Conservation (phyloP, 306 rosid species). For the Castanea crenata region DNA sequence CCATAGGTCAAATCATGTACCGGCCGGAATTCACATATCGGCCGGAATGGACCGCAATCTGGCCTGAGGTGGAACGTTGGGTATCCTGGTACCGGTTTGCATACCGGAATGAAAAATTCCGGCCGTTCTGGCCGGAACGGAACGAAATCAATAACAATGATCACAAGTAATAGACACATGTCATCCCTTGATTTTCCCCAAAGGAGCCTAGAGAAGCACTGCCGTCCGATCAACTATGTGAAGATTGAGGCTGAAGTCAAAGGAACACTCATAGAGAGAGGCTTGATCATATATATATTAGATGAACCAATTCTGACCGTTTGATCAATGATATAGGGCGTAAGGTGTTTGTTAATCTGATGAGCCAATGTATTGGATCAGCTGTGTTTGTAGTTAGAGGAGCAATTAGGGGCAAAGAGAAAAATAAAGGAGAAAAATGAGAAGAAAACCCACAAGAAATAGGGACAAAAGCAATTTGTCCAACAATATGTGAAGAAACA, state of each 20-base stretch:
- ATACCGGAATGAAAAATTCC: no score
- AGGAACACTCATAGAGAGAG: constrained; percentile 76
- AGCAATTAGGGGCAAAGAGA: constrained; percentile 31
- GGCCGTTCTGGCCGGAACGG: no score
- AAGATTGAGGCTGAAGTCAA: constrained; percentile 58
- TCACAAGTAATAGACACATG: constrained; percentile 32
- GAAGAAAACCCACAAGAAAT: constrained; percentile 29
- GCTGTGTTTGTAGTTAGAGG: constrained; percentile 61
- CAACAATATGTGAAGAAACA: constrained; percentile 39
- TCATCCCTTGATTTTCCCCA: constrained; percentile 47
- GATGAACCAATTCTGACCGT: not conserved
- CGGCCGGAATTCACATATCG: no score
- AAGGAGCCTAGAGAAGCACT: constrained; percentile 69
- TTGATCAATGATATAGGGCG: not conserved
- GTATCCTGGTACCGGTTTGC: no score
- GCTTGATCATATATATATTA: constrained; percentile 35
- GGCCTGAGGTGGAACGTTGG: no score
- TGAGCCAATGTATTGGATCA: constrained; percentile 17
- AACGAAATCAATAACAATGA: not conserved
- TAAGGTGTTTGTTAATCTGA: not conserved
- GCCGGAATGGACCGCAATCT: no score
- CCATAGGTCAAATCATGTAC: no score
- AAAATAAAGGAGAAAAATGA: constrained; percentile 8
- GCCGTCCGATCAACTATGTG: constrained; percentile 72
- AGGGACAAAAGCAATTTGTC: constrained; percentile 48